Evolutionary conservation across 1,284 basidiomycete species (phyloP).

Genomic region (Phenoliferia sp.): DNA sequence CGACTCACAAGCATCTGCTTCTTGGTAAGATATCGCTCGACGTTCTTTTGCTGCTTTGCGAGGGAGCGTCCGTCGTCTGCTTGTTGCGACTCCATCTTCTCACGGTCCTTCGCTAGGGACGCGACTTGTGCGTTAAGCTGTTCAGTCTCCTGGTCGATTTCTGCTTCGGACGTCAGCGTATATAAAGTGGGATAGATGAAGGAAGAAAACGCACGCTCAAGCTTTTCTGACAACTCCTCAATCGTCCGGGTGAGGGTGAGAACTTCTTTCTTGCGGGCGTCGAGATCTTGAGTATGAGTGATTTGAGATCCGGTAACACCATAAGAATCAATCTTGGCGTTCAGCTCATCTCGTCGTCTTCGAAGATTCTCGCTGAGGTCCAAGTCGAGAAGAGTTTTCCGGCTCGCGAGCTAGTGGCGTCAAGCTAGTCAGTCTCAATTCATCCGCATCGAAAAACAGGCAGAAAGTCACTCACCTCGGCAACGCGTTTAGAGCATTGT

Average conservation of each 20-base stretch:
- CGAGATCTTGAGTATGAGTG: constrained; percentile 57
- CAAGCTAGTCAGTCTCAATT: not conserved
- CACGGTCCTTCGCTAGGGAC: constrained; percentile 60
- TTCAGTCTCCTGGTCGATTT: constrained; percentile 51
- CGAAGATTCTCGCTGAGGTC: constrained; percentile 86
- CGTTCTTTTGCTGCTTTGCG: constrained; percentile 84
- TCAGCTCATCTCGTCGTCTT: constrained; percentile 70
- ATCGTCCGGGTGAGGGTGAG: constrained; percentile 62
- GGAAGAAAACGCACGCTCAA: constrained; percentile 53
- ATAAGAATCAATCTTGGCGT: constrained; percentile 66
- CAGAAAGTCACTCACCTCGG: constrained; percentile 56
- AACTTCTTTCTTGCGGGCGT: constrained; percentile 64
- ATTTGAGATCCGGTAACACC: constrained; percentile 51
- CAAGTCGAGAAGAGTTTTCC: constrained; percentile 79
- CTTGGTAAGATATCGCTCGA: constrained; percentile 89
- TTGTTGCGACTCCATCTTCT: constrained; percentile 74
- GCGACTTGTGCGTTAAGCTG: constrained; percentile 61
- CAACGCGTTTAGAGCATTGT: constrained; percentile 63
- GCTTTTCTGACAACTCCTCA: constrained; percentile 56
- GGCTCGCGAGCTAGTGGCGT: constrained; percentile 60
- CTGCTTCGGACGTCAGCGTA: constrained; percentile 30
- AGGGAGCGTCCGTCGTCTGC: constrained; percentile 78
- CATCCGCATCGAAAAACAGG: constrained; percentile 1
- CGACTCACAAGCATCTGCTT: constrained; percentile 74
- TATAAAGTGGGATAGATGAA: constrained; percentile 14